A percentile compares a stretch with the other conserved stretches of the same genome.
phyloP scores from a whole-genome alignment of 176 grass and related monocot genomes.

The Bonia amplexicaulis region DNA sequence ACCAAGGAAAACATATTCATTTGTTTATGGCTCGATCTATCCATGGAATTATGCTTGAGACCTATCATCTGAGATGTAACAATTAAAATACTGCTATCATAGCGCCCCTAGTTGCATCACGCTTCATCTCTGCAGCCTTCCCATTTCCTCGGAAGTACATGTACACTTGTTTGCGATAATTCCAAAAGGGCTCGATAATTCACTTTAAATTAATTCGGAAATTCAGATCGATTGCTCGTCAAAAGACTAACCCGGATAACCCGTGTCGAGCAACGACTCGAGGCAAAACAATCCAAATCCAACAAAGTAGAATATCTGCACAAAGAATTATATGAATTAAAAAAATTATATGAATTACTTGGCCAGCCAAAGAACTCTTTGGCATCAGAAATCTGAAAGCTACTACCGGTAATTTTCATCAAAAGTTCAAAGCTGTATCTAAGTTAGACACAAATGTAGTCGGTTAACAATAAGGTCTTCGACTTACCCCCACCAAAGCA shows the following conservation, averaged over 20 bases:
- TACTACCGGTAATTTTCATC: neutral
- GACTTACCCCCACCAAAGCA: constrained; percentile 77
- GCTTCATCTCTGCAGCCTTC: constrained; percentile 79
- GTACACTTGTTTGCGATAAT: constrained; percentile 70
- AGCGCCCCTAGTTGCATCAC: constrained; percentile 65
- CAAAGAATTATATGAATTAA: constrained; percentile 17
- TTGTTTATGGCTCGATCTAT: constrained; percentile 14
- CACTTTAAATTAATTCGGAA: neutral
- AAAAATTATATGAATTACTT: constrained; percentile 18
- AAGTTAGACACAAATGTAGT: neutral
- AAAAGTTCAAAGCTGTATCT: neutral
- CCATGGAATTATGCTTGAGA: neutral
- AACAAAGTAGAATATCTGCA: neutral
- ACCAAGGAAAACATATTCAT: constrained; percentile 15
- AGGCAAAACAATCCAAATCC: too few relatives aligned
- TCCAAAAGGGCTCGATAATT: constrained; percentile 5
- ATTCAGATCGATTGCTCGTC: neutral
- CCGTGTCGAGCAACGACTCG: too few relatives aligned
- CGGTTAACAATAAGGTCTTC: neutral
- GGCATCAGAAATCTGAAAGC: neutral
- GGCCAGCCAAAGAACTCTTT: neutral
- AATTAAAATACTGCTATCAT: constrained; percentile 76
- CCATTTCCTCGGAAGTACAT: constrained; percentile 97
- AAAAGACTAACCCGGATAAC: neutral
- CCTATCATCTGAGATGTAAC: constrained; percentile 19